phyloP scores from a whole-genome alignment of 352 stramenopile genomes.

The Pseudoperonospora humuli region DNA sequence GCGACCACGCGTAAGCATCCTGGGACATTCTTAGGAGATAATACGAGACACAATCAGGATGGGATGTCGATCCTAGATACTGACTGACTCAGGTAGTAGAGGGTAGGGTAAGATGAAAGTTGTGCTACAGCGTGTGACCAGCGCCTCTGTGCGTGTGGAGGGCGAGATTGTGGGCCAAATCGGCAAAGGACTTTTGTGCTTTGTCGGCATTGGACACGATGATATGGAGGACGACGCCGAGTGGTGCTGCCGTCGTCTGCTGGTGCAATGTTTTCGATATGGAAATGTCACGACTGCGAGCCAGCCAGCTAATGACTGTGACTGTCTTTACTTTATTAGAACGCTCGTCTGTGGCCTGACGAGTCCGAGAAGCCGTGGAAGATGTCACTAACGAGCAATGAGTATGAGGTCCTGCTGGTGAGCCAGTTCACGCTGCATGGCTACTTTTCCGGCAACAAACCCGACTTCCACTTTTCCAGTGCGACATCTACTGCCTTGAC shows the following conservation, averaged over 20 bases:
- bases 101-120: conserved; percentile 65
- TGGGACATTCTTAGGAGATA: too few species aligned
- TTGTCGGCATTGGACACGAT: conserved; percentile 67
- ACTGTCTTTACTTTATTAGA: conserved; percentile 28
- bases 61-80: too few species aligned
- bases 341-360: conserved; percentile 72
- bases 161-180: conserved; percentile 69
- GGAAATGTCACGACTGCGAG: background rate
- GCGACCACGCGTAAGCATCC: too few species aligned
- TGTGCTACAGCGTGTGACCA: conserved; percentile 76
- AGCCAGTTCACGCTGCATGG: conserved; percentile 84
- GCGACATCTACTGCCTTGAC: conserved; percentile 4
- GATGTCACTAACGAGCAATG: conserved; percentile 51
- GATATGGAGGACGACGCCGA: conserved; percentile 79
- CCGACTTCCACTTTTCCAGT: conserved; percentile 83
- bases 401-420: conserved; percentile 75
- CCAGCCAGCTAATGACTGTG: background rate
- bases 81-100: too few species aligned
- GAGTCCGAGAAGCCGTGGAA: conserved; percentile 50
- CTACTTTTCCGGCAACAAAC: conserved; percentile 79
- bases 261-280: conserved; percentile 29
- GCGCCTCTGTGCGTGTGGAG: conserved; percentile 69
- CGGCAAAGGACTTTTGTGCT: conserved; percentile 64
- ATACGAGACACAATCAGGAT: too few species aligned
- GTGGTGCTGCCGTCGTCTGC: conserved; percentile 66